Base-by-base conservation (phyloP, 2,329 filamentous ascomycete species). In the Diplodia seriata region DNA sequence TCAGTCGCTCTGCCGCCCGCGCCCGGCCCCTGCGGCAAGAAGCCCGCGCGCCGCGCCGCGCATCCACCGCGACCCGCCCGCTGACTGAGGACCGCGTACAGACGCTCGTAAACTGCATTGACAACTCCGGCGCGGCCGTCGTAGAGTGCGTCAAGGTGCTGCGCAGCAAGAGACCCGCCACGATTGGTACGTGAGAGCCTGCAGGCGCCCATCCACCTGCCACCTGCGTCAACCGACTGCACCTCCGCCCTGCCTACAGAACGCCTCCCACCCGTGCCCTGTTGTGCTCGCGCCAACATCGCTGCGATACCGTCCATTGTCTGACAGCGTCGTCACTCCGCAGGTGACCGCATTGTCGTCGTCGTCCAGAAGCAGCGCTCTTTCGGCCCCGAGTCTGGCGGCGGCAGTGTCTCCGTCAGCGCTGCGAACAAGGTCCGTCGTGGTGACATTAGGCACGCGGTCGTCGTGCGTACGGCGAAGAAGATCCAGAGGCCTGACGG, bases 91-190 rank as follows among this genome's bases (percentile, higher is more conserved):
- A 47, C 18, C 38, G 29, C 43, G 36, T 51, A 40, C 73, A 97
- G 95, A 91, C 94, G 79, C 93, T 99, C 88, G 88, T 99, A 76
- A 97, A 95, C 83, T 98, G 95, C 90, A 98, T 99, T 88, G 95
- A 99, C 90, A 99, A 97, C 85, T 98, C 95, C 72, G 95, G 95
- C 79, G 95, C 95, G 74, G 94, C 95, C 75, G 86, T 99, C 73
- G 95, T 98, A 82, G 95, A 99, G 84, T 99, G 95, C 83, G 92
- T 91, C 79, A 91, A 94, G 79, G 91, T 98, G 71, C 85, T 99
- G 76, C 92, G 92, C 77, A 95, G 94, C 84, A 97, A 97, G 84
- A 85, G 89, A 73, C 88, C 90, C 76, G 95, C 94, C 69, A 90
- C 90, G 76, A 94, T 99, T 76, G 95, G 94, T 97, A 86, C 75